These are phyloP conservation scores for Cercophora scortea DNA, from an alignment of 495 filamentous ascomycete species.

Conservation along the genomic window DNA sequence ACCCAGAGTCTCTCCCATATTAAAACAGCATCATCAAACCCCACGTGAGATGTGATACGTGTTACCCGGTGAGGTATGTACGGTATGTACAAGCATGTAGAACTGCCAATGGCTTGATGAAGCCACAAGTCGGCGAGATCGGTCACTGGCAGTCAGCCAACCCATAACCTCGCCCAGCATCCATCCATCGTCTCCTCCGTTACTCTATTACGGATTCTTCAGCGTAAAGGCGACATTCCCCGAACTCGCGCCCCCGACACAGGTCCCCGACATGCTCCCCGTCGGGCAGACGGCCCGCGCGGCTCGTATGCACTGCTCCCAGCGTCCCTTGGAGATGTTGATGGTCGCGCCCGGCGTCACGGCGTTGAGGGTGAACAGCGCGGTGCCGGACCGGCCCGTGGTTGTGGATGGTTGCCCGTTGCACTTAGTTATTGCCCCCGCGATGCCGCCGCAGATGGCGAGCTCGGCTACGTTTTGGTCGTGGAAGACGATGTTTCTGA, in stretches of 20 bases:
- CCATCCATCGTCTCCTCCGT: no score
- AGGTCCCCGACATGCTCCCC: conserved; percentile 35
- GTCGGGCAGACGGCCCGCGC: conserved; percentile 40
- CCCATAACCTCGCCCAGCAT: no score
- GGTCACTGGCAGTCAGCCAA: no score
- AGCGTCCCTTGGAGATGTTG: conserved; percentile 42
- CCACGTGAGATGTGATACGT: no score
- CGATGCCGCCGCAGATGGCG: conserved; percentile 44
- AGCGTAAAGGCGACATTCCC: conserved; percentile 43
- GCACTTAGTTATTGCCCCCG: conserved; percentile 37
- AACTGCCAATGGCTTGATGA: no score
- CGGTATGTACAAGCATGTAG: no score
- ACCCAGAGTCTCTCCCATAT: no score
- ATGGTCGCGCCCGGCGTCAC: conserved; percentile 31
- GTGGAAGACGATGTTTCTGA: conserved; percentile 44
- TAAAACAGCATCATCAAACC: no score
- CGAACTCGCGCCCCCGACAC: conserved; percentile 39
- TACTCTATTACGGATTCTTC: conserved; percentile 15
- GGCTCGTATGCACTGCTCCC: conserved; percentile 44
- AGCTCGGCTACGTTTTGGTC: conserved; percentile 48
- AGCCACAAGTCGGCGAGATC: no score
- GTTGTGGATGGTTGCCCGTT: conserved; percentile 29
- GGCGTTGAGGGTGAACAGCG: conserved; percentile 36
- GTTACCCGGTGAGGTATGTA: no score
- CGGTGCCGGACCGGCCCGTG: conserved; percentile 35